Evolutionary conservation across 768 basidiomycete species (phyloP), one percentile per base, ranked within the genome.

Genomic region (Tremella fuciformis): DNA sequence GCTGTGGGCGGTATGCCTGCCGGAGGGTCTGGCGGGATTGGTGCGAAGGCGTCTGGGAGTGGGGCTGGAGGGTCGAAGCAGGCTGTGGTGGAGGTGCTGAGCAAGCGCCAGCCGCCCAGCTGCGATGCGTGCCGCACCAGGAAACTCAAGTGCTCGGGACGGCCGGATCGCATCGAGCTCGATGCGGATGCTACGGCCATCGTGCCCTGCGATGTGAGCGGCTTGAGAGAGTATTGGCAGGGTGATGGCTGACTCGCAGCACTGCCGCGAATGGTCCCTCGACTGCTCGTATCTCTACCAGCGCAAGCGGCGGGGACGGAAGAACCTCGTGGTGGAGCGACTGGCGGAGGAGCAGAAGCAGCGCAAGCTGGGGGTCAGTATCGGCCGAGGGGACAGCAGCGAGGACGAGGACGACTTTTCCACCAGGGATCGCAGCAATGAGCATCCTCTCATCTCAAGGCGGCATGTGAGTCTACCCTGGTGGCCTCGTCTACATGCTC

Each of bases 71-170:
- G 29, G 29, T 34, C 29, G 6, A 34, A 34, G 29, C 42, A 46
- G 22, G n/a, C 42, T 46, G 42, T 46, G 4, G 22, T 46, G 42
- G 42, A 46, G 16, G 42, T 46, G n/a, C 16, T 46, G 22, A 46
- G 42, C 22, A 46, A 46, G 16, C 40, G 61, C 24, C 65, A 66
- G 44, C 65, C 65, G 22, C 65, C 65, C 7, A 55, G 52, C 19
- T 67, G 66, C 29, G 66, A 67, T 64, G 63, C 62, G 19, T 67
- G 66, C 37, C n/a, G 66, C 8, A 67, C 63, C 21, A 58, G 66
- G 37, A 67, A 67, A 37, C 37, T 64, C 52, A 67, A 62, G 38
- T 67, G 66, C 37, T 55, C 62, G 8, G 63, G 66, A n/a, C 46
- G 66, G 54, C 66, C 63, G 3, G 37, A 40, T 15, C 47, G 50